phyloP scores from a whole-genome alignment of 1,139 yeast species.

The Geotrichum phurueaensis region DNA sequence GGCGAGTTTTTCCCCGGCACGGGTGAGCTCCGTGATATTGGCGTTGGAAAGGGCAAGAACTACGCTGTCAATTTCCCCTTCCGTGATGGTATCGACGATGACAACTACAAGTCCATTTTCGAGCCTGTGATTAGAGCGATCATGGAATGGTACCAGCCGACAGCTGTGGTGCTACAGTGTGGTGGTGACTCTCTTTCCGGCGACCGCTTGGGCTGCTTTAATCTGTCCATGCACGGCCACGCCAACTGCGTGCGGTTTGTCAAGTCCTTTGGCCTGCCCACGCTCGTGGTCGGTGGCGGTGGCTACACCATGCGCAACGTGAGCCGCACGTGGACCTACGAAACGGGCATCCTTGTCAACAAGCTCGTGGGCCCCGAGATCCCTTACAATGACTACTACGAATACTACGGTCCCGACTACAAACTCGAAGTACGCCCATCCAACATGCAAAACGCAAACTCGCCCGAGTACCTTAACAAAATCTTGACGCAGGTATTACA shows the following conservation, averaged over 20 bases:
- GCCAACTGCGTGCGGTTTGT: conserved; percentile 92
- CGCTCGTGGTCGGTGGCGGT: conserved; percentile 94
- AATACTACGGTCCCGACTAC: conserved; percentile 95
- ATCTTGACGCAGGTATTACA: conserved; percentile 69
- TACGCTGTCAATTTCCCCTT: conserved; percentile 84
- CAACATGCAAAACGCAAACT: conserved; percentile 94
- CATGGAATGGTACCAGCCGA: conserved; percentile 91
- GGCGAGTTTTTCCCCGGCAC: conserved; percentile 97
- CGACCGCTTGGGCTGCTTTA: conserved; percentile 87
- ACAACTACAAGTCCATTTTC: conserved; percentile 76
- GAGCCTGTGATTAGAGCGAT: conserved; percentile 78
- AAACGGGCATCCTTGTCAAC: conserved; percentile 81
- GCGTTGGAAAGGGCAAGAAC: conserved; percentile 84
- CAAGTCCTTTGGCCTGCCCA: conserved; percentile 79
- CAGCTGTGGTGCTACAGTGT: conserved; percentile 74
- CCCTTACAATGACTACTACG: conserved; percentile 88
- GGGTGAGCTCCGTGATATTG: conserved; percentile 82
- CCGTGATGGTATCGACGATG: conserved; percentile 89
- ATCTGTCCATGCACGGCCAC: conserved; percentile 86
- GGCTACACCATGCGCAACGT: conserved; percentile 98
- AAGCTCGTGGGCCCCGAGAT: conserved; percentile 68
- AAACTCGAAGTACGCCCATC: conserved; percentile 78
- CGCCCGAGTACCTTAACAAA: conserved; percentile 86
- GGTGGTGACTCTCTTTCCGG: conserved; percentile 94
- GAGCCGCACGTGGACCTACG: conserved; percentile 93